Conservation (phyloP, 352 stramenopile genomes). For the Halophytophthora batemanensis region DNA sequence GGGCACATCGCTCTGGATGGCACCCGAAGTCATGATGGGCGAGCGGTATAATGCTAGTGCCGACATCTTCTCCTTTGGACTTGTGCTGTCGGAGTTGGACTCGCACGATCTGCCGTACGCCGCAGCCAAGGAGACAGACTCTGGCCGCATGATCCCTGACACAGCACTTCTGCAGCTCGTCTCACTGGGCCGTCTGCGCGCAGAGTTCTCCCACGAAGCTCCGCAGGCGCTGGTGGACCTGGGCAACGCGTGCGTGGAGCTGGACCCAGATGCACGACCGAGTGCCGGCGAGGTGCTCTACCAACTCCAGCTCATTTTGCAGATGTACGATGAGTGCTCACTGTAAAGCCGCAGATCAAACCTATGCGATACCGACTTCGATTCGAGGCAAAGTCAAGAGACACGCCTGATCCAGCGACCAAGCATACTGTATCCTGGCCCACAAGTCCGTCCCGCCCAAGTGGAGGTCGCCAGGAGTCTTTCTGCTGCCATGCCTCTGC, state of each 20-base stretch:
- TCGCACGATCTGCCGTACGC: slow-evolving; percentile 13
- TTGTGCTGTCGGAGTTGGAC: slow-evolving; percentile 11
- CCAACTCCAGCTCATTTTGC: background rate
- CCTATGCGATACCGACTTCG: too few species aligned
- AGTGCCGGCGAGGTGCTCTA: slow-evolving; percentile 8
- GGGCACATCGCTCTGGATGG: slow-evolving; percentile 30
- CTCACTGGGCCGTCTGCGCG: slow-evolving; percentile 3
- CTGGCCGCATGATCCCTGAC: slow-evolving; percentile 2
- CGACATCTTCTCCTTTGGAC: slow-evolving; percentile 8
- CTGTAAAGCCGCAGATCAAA: too few species aligned
- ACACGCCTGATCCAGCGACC: too few species aligned
- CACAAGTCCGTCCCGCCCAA: too few species aligned
- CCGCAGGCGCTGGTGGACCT: slow-evolving; percentile 1
- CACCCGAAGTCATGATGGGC: slow-evolving; percentile 17
- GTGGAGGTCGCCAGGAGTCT: too few species aligned
- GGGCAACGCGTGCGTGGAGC: slow-evolving; percentile 7
- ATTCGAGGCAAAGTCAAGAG: too few species aligned
- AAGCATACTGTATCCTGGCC: too few species aligned
- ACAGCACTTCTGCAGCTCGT: slow-evolving; percentile 9
- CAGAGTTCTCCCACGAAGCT: slow-evolving; percentile 1
- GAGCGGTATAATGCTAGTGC: slow-evolving; percentile 8
- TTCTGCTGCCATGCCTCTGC: too few species aligned
- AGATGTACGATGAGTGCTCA: too few species aligned
- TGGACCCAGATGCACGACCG: slow-evolving; percentile 6
- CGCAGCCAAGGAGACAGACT: background rate